Base-by-base conservation (phyloP, 495 filamentous ascomycete species). In the Penicillium bovifimosum region DNA sequence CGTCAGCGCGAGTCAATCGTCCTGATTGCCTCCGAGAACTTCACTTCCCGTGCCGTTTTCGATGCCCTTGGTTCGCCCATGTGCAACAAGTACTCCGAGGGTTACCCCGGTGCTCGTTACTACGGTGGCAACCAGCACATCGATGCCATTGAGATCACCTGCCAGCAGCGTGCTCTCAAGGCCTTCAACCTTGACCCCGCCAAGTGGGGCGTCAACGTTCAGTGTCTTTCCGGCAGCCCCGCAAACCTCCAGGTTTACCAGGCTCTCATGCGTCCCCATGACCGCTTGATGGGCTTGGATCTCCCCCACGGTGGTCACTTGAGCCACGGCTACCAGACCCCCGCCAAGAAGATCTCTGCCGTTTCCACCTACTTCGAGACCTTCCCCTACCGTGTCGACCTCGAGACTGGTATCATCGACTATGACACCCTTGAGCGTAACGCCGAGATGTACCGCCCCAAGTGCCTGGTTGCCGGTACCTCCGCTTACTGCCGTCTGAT, bases 41-140 rank as follows among this genome's bases (percentile, higher is more conserved):
- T 99, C 73, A 97, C 93, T 27, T 96, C 93, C 38, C 90, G 95
- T 68, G 90, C 93, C 34, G 95, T 99, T 17, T 84, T 99, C 41
- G 90, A 97, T 79, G 91, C 92, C 16, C 77, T 99, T 53, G 93
- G 93, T 50, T 96, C 91, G 70, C 87, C 93, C 46, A 99, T 99
- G 93, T 95, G 93, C 77, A 99, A 99, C 83, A 99, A 99, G 79
- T 99, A 99, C 82, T 95, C 90, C 3, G 93, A 99, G 78, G 93
- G 93, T 61, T 96, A 96, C 74, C 95, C 95, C 63, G 93, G 93
- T 64, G 93, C 95, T 41, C 86, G 93, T 70, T 99, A 99, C 82
- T 99, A 99, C 69, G 95, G 95, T 70, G 93, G 93, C 61, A 99
- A 97, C 77, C 84, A 99, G 79, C 90, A 96, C 80, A 99, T 99